phyloP scores from a whole-genome alignment of 1,139 yeast genomes.

The Blastobotrys ciferrii region DNA sequence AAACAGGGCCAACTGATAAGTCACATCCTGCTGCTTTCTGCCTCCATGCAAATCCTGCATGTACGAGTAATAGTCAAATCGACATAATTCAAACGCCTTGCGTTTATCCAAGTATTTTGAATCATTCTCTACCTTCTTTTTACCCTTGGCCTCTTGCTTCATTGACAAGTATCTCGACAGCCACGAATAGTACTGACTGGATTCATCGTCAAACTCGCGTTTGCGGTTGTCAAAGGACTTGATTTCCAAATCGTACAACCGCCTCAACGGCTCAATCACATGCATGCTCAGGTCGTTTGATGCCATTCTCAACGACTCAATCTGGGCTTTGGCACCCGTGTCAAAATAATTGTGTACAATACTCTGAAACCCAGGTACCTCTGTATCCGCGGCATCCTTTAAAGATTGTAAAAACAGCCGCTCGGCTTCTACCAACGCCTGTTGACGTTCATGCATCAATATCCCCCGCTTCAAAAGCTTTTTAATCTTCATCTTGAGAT shows the following conservation, averaged over 20 bases:
- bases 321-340: conserved; percentile 22
- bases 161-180: conserved; percentile 63
- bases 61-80: conserved; percentile 69
- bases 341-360: conserved; percentile 35
- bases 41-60: conserved; percentile 60
- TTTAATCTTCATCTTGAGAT: conserved; percentile 47
- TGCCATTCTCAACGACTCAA: conserved; percentile 24
- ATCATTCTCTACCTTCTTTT: conserved; percentile 46
- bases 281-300: conserved; percentile 31
- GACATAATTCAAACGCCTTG: conserved; percentile 61
- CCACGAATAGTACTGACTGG: conserved; percentile 76
- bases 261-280: conserved; percentile 42
- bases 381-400: conserved; percentile 34
- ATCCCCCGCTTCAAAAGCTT: conserved; percentile 40
- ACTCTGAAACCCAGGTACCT: conserved; percentile 36
- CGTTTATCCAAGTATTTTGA: conserved; percentile 59
- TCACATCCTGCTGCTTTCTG: conserved; percentile 42
- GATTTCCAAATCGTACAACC: conserved; percentile 42
- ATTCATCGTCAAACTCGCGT: conserved; percentile 66
- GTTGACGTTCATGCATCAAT: conserved; percentile 38
- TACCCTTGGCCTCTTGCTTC: conserved; percentile 49
- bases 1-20: conserved; percentile 39
- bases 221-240: conserved; percentile 44
- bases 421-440: conserved; percentile 37
- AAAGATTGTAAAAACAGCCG: conserved; percentile 35